phyloP scores from a whole-genome alignment of 805 yeast genomes.

The Wickerhamomyces subpelliculosus region DNA sequence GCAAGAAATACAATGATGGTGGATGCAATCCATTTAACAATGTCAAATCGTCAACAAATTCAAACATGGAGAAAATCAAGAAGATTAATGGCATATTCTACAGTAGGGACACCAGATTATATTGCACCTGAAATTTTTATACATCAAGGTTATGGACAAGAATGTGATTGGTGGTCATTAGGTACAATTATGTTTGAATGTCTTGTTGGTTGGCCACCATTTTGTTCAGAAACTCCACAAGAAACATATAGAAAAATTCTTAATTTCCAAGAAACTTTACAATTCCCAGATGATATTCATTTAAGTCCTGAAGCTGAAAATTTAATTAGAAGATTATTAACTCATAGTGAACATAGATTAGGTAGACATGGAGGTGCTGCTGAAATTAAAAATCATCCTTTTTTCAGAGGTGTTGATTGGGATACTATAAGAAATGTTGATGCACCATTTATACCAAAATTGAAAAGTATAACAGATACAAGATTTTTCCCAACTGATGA shows the following conservation, averaged over 20 bases:
- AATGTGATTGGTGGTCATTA: constrained; percentile 97
- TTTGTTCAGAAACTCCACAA: constrained; percentile 86
- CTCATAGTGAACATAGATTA: constrained; percentile 76
- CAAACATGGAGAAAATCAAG: constrained; percentile 69
- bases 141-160: constrained; percentile 88
- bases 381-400: constrained; percentile 70
- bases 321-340: constrained; percentile 80
- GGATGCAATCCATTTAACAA: constrained; percentile 91
- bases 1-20: constrained; percentile 79
- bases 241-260: constrained; percentile 92
- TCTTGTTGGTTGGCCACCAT: constrained; percentile 95
- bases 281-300: constrained; percentile 81
- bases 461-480: constrained; percentile 90
- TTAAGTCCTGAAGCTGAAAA: constrained; percentile 89
- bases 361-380: constrained; percentile 51
- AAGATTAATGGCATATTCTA: constrained; percentile 84
- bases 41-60: constrained; percentile 86
- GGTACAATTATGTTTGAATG: constrained; percentile 98
- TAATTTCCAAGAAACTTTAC: constrained; percentile 81
- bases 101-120: constrained; percentile 99
- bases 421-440: constrained; percentile 56
- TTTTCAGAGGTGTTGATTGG: constrained; percentile 87
- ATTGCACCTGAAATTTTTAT: constrained; percentile 93
- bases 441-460: constrained; percentile 94
- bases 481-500: constrained; percentile 98